Base-by-base conservation (phyloP, 768 basidiomycete genomes). In the Termitomyces sp. region DNA sequence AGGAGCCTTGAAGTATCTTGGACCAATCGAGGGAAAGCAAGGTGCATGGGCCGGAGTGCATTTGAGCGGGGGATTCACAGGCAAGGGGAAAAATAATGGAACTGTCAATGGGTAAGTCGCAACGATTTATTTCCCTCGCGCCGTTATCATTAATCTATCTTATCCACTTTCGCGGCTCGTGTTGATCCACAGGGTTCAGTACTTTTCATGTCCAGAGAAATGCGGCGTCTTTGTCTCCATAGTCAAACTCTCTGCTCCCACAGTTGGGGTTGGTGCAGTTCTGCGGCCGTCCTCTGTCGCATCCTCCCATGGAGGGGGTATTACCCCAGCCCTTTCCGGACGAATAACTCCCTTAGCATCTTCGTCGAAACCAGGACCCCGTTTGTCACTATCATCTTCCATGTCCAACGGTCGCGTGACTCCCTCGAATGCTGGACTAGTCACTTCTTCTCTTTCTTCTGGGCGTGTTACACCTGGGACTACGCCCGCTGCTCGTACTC, bases 51-150 rank as follows among this genome's bases (percentile, higher is more conserved):
- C 92, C 16, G 96, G 96, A 14, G 92, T 99, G 21, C 92, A 98
- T 71, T 78, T 99, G 21, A 76, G 83, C 63, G 88, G 87, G 35
- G 90, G 91, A 6, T 96, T 94, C 67, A 71, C 80, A 17, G 95
- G 96, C 19, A 91, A 90, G 69, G 96, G 96, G 0, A 99, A 98
- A 76, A 99, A 99, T 65, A 84, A 98, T 64, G 96, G 96, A 34
- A 82, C 84, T 44, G 95, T 96, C 5, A 81, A 77, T 60, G 92
- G 92, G 95, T 97, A 68, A 77, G 50, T 27, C n/a, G 2, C 27
- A 47, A 92, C 12, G 23, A 38, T 53, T 40, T 35, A 35, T 43
- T 34, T 2, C 5, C 16, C 37, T 42, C n/a, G 5, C 37, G 32
- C 80, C 21, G 23, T 53, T 53, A 45, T 60, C 46, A 25, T 40